Evolutionary conservation across 257 asterid species (phyloP).

Genomic region (Nicotiana paniculata): DNA sequence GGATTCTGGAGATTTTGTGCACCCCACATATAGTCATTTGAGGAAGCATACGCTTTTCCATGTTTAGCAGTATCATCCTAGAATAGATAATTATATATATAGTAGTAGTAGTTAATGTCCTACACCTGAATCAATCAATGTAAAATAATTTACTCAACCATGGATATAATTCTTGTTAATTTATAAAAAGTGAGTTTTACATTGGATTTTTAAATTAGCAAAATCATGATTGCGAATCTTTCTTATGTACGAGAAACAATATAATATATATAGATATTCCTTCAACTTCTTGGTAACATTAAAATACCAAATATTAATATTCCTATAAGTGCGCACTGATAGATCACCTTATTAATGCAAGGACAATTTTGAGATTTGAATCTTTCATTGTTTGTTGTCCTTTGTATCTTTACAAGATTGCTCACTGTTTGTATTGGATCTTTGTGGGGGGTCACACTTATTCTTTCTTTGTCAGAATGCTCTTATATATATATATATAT

Average conservation of each 20-base stretch:
- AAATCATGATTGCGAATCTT: conserved; percentile 26
- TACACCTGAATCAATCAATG: conserved; percentile 11
- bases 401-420: conserved; percentile 54
- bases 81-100: conserved; percentile 12
- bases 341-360: conserved; percentile 12
- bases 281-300: not conserved
- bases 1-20: conserved; percentile 46
- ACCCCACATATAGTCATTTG: conserved; percentile 38
- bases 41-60: conserved; percentile 28
- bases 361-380: conserved; percentile 33
- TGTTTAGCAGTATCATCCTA: conserved; percentile 2
- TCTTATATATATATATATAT: not conserved
- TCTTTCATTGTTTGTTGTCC: conserved; percentile 29
- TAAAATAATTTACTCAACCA: conserved; percentile 5
- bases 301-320: not conserved
- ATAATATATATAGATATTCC: conserved; percentile 12
- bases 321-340: conserved; percentile 22
- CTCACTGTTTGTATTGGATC: conserved; percentile 48
- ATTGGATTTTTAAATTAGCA: conserved; percentile 10
- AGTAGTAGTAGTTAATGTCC: conserved; percentile 14
- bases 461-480: conserved; percentile 44
- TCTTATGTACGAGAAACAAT: conserved; percentile 39
- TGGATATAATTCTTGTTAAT: conserved; percentile 2
- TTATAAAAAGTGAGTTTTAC: conserved; percentile 8
- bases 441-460: conserved; percentile 56